Evolutionary conservation across 1,284 basidiomycete genomes (phyloP), one percentile per base, ranked within the genome.

Genomic region (Sporisorium sorghi): DNA sequence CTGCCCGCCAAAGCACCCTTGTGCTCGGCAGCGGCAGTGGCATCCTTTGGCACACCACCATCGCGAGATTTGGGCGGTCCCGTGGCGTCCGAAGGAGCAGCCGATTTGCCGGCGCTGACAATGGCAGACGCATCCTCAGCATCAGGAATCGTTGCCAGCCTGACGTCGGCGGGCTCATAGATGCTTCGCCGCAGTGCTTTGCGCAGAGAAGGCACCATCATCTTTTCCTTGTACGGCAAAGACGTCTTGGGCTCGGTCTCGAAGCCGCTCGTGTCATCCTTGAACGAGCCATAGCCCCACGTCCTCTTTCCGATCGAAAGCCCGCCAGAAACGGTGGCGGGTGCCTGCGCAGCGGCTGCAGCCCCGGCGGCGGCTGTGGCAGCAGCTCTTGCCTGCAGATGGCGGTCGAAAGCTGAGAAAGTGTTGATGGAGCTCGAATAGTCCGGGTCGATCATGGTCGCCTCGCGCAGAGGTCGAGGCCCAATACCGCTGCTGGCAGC

Each of bases 221-320:
- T 71, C 47, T 73, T 76, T 40, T 84, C 83, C 44, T 80, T 80
- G 63, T 79, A 82, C 14, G 83, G 83, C 43, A 84, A 49, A 15
- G 76, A 79, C 12, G 83, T 84, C 64, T 84, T 84, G 19, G 83
- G 82, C 66, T 84, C 79, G 4, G 78, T 73, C 37, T 84, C 81
- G 17, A 83, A 73, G 1, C 76, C 77, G 35, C 68, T 67, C 15
- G 50, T 70, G 28, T 53, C 51, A 46, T 78, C 75, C 30, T 68
- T 60, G 55, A 75, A 71, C 21, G 73, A 75, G 26, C 67, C 73
- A 33, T 75, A 75, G 40, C 73, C 73, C 63, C 63, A 69, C 3
- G 66, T 69, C 43, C 56, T 58, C 40, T 70, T 69, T 32, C 66
- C 66, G 43, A 74, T 74, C 23, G 48, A 33, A 11, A 74, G 32